Percentiles rank a stretch among this genome's conserved stretches.
These are phyloP conservation scores for Tetrahymena malaccensis DNA, from an alignment of 73 alveolate genomes.

Conservation along the genomic window DNA sequence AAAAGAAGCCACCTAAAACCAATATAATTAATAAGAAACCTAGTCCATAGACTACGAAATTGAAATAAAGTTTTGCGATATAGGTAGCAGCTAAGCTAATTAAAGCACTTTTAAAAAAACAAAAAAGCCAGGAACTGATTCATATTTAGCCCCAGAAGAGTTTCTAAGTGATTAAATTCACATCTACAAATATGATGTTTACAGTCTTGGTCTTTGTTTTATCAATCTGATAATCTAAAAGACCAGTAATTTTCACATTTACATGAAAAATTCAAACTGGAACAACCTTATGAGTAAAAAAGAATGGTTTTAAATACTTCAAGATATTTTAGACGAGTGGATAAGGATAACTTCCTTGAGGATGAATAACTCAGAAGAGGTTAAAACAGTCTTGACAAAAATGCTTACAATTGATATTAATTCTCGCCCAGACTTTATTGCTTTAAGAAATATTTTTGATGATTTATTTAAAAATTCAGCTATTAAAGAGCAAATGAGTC, in stretches of 20 bases:
- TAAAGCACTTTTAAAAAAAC: not conserved
- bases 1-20: not conserved
- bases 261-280: not conserved
- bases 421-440: not conserved
- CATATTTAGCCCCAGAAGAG: not conserved
- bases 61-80: not conserved
- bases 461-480: not conserved
- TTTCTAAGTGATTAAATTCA: not conserved
- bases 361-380: not conserved
- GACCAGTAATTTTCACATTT: not conserved
- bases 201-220: not conserved
- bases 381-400: not conserved
- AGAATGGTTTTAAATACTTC: not conserved
- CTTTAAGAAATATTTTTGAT: not conserved
- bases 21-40: not conserved
- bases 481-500: not conserved
- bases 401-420: not conserved
- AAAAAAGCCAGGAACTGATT: not conserved
- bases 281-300: not conserved
- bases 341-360: not conserved
- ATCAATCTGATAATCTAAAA: not conserved
- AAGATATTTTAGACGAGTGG: not conserved
- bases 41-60: not conserved
- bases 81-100: not conserved
- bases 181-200: not conserved